Conservation (phyloP, 2,329 filamentous ascomycete species). For the Ophiocordyceps camponoti-leonardi region DNA sequence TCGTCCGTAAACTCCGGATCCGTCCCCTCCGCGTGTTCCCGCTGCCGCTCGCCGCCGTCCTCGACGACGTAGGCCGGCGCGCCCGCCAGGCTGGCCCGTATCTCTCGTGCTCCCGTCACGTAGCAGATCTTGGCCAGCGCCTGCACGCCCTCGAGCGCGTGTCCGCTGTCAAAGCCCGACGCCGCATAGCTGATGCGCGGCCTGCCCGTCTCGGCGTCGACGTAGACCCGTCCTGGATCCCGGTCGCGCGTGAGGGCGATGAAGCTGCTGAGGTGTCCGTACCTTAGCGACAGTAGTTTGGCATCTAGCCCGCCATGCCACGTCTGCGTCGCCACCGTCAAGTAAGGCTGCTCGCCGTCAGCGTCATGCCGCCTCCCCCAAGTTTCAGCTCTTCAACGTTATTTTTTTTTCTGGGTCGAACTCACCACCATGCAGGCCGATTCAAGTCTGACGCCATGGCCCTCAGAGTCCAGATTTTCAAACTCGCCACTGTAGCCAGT, state of each 20-base stretch:
- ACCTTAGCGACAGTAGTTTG: constrained; percentile 53
- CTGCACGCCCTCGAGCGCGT: constrained; percentile 55
- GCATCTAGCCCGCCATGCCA: constrained; percentile 54
- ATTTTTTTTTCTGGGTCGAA: constrained; percentile 1
- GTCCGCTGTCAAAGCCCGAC: constrained; percentile 53
- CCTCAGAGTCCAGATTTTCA: constrained; percentile 62
- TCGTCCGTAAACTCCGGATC: constrained; percentile 36
- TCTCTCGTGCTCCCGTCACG: constrained; percentile 63
- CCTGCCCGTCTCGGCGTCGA: constrained; percentile 49
- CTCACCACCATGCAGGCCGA: constrained; percentile 49
- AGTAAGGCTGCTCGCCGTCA: constrained; percentile 33
- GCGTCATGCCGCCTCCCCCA: background rate
- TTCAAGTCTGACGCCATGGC: constrained; percentile 75
- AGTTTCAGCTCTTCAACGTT: too few relatives aligned
- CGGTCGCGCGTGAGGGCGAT: constrained; percentile 62
- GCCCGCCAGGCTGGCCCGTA: constrained; percentile 47
- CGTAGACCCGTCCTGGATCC: constrained; percentile 56
- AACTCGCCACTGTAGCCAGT: constrained; percentile 63
- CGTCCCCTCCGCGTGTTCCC: constrained; percentile 6
- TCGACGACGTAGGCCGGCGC: constrained; percentile 41
- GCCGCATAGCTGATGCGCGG: constrained; percentile 53
- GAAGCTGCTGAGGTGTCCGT: constrained; percentile 52
- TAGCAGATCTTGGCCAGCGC: constrained; percentile 63
- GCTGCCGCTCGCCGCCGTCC: constrained; percentile 7
- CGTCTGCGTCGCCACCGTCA: constrained; percentile 42